A percentile compares a stretch with the other conserved stretches of the same genome.
These are phyloP conservation scores for Arxiozyma telluris DNA, from an alignment of 1,139 yeast genomes.

Conservation along the genomic window DNA sequence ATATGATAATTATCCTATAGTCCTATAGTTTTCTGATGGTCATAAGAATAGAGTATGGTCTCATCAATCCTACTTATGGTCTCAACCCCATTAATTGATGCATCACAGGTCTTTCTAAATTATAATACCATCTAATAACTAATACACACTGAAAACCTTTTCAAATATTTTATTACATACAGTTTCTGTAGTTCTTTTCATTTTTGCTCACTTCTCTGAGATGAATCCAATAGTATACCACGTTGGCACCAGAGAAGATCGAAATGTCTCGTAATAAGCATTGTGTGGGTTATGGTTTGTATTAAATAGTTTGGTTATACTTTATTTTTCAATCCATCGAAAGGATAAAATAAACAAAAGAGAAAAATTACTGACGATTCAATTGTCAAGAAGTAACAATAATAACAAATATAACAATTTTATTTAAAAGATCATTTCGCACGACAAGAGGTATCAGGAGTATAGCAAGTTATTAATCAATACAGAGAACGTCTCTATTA, in stretches of 20 bases:
- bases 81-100: not conserved
- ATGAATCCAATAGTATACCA: not conserved
- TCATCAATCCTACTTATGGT: not conserved
- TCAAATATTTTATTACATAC: conserved; percentile 3
- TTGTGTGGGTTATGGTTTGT: not conserved
- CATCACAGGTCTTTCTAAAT: not conserved
- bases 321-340: not conserved
- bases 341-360: not conserved
- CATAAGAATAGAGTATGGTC: not conserved
- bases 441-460: not conserved
- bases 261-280: not conserved
- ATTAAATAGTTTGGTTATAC: too few relatives aligned
- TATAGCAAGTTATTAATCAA: too few relatives aligned
- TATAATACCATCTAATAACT: not conserved
- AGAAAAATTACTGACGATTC: not conserved
- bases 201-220: not conserved
- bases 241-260: not conserved
- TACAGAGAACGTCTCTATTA: too few relatives aligned
- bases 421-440: not conserved
- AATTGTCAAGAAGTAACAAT: not conserved
- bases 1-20: not conserved
- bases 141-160: not conserved
- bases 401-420: not conserved
- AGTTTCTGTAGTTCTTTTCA: conserved; percentile 4
- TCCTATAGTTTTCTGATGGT: not conserved